Evolutionary conservation across 139 green algal species (phyloP).

Genomic region (Spirogloea muscicola): DNA sequence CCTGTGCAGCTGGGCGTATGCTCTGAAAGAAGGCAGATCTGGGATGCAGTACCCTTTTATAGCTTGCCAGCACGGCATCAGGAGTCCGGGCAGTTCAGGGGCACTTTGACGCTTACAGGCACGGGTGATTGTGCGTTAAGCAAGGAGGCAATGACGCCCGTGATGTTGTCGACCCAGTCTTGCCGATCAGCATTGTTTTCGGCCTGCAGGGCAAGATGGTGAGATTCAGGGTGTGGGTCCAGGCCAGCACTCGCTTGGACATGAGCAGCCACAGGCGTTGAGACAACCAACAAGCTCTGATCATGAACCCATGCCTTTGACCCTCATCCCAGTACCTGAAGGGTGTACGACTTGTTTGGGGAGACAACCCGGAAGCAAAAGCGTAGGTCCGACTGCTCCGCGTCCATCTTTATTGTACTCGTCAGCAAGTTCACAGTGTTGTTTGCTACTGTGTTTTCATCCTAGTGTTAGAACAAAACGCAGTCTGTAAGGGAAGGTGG

Average conservation of each 20-base stretch:
- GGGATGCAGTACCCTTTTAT: too few relatives aligned
- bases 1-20: too few relatives aligned
- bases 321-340: slow-evolving; percentile 56
- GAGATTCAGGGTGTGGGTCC: background rate
- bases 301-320: background rate
- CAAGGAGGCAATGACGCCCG: slow-evolving; percentile 44
- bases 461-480: background rate
- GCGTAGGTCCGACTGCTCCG: slow-evolving; percentile 62
- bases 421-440: slow-evolving; percentile 81
- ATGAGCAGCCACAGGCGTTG: background rate
- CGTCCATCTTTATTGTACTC: slow-evolving; percentile 77
- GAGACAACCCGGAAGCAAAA: slow-evolving; percentile 80
- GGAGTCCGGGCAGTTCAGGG: background rate
- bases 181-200: slow-evolving; percentile 69
- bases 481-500: too few relatives aligned
- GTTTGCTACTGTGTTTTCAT: slow-evolving; percentile 34
- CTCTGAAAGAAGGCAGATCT: too few relatives aligned
- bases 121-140: slow-evolving; percentile 37
- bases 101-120: background rate
- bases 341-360: slow-evolving; percentile 65
- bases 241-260: background rate
- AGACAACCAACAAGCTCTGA: background rate
- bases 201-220: slow-evolving; percentile 41
- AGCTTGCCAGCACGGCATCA: too few relatives aligned
- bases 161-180: slow-evolving; percentile 76